These are phyloP conservation scores for Pichia norvegensis DNA, from an alignment of 1,139 yeast genomes.

Conservation along the genomic window DNA sequence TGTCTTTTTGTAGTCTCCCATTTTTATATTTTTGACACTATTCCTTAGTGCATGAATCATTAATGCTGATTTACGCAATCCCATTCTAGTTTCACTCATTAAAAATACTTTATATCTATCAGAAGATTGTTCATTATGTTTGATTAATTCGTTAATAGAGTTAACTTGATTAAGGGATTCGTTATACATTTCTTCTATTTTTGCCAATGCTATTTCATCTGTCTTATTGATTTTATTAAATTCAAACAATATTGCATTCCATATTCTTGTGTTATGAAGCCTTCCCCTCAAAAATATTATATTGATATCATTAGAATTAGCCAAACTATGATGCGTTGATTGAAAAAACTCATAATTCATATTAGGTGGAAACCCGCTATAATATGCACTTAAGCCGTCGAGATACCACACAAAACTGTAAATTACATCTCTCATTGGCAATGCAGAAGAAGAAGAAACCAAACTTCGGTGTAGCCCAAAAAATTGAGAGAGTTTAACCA, in stretches of 20 bases:
- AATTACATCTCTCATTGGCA: constrained; percentile 16
- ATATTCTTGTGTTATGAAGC: constrained; percentile 15
- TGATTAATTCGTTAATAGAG: constrained; percentile 10
- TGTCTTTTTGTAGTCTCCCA: constrained; percentile 1
- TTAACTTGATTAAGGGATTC: constrained; percentile 10
- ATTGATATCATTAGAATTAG: constrained; percentile 10
- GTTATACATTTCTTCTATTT: constrained; percentile 8
- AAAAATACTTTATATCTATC: constrained; percentile 13
- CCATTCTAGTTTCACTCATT: constrained; percentile 18
- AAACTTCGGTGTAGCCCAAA: constrained; percentile 18
- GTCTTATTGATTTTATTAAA: constrained; percentile 17
- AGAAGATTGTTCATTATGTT: constrained; percentile 2
- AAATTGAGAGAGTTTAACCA: constrained; percentile 15
- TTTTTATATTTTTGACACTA: constrained; percentile 7
- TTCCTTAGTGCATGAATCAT: constrained; percentile 14
- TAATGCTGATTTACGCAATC: constrained; percentile 17
- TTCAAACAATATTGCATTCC: constrained; percentile 16
- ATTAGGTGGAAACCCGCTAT: constrained; percentile 19
- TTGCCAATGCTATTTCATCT: constrained; percentile 5
- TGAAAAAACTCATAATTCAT: constrained; percentile 16
- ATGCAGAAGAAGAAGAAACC: constrained; percentile 4
- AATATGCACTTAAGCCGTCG: constrained; percentile 19
- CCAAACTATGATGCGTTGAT: constrained; percentile 13
- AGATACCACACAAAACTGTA: constrained; percentile 19
- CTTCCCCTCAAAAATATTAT: constrained; percentile 15